Conservation (phyloP, 306 rosid genomes). For the Nissolia schottii region DNA sequence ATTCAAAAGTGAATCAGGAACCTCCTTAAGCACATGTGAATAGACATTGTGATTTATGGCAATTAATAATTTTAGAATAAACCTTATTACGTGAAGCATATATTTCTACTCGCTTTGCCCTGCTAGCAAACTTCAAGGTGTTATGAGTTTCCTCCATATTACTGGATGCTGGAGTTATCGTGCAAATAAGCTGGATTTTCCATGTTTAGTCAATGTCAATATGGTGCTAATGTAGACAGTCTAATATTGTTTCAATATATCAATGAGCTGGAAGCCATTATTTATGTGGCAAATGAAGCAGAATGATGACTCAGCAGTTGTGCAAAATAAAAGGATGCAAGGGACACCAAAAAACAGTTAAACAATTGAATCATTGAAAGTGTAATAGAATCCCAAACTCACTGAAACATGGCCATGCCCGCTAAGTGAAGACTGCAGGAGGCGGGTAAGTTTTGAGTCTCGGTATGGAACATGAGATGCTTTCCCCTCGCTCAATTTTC, state of each 20-base stretch:
- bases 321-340: not conserved
- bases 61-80: not conserved
- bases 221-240: constrained; percentile 10
- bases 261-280: not conserved
- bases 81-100: constrained; percentile 98
- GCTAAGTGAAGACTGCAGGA: constrained; percentile 87
- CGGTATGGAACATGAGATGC: constrained; percentile 98
- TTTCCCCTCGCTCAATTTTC: constrained; percentile 97
- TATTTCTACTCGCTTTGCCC: constrained; percentile 96
- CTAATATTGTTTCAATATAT: constrained; percentile 1
- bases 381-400: constrained; percentile 44
- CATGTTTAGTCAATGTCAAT: constrained; percentile 20
- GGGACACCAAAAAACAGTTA: not conserved
- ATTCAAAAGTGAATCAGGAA: constrained; percentile 22
- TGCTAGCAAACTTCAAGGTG: constrained; percentile 95
- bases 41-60: not conserved
- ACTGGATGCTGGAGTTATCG: constrained; percentile 99
- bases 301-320: not conserved
- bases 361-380: constrained; percentile 9
- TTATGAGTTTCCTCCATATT: constrained; percentile 99
- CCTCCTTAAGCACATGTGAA: not conserved
- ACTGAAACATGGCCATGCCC: constrained; percentile 99
- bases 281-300: not conserved
- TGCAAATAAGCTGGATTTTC: constrained; percentile 84
- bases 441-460: constrained; percentile 99